Evolutionary conservation across 139 green algal species (phyloP).

Genomic region (Haematococcus sp.): DNA sequence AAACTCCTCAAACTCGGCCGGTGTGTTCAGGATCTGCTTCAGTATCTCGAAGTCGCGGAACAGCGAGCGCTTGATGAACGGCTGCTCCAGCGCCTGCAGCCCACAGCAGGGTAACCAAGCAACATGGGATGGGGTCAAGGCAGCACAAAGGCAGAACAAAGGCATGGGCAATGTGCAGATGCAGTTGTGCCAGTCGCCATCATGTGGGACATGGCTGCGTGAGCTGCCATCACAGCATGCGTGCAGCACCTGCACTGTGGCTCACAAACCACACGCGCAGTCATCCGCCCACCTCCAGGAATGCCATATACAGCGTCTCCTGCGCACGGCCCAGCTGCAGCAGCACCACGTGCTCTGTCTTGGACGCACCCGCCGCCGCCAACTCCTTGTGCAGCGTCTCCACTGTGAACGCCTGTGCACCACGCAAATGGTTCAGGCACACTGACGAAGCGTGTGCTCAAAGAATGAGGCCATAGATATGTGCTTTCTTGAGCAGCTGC

Average conservation of each 20-base stretch:
- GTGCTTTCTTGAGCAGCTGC: no score
- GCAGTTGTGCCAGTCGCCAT: neutral
- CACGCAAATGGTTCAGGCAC: conserved; percentile 13
- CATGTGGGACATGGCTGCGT: no score
- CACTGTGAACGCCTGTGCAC: no score
- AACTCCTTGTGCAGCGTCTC: neutral
- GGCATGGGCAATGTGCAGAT: conserved; percentile 10
- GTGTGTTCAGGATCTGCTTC: conserved; percentile 9
- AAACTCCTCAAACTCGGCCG: neutral
- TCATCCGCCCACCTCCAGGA: conserved; percentile 16
- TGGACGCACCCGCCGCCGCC: conserved; percentile 31
- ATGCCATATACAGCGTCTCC: conserved; percentile 28
- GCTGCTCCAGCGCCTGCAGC: no score
- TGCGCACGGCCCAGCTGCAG: conserved; percentile 34
- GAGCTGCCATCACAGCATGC: no score
- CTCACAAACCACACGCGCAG: no score
- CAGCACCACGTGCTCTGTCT: conserved; percentile 45
- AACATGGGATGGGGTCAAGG: neutral
- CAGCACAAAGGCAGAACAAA: conserved; percentile 1
- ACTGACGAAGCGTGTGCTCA: neutral
- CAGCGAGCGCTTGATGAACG: no score
- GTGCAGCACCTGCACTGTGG: no score
- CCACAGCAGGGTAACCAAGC: no score
- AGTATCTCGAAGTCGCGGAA: no score
- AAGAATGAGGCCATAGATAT: neutral